Base-by-base conservation (phyloP, 2,329 filamentous ascomycete genomes). In the Pseudogymnoascus sp. region DNA sequence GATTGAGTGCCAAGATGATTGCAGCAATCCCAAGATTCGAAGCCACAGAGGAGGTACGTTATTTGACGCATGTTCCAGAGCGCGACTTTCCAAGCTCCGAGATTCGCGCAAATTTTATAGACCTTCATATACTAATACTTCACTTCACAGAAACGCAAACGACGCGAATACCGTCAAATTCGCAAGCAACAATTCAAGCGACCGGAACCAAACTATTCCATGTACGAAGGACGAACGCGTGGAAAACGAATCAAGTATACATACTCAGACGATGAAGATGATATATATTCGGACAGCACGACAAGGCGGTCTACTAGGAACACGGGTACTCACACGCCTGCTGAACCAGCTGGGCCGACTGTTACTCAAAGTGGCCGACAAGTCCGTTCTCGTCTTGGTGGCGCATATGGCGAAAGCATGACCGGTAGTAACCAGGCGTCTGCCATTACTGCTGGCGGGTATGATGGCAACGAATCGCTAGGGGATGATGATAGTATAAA, bases 211-310 rank as follows among this genome's bases (percentile, higher is more conserved):
- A 42, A 38, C 4, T 96, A 93, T 73, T 97, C 93, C 0, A 80
- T 96, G 64, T 99, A 99, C 74, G 95, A 99, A 78, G 95, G 95
- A 60, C 90, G 95, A 62, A 99, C 96, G 4, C 87, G 95, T 65
- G 95, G 95, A 64, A 97, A 99, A 80, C 89, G 93, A 66, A 89
- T 96, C 78, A 96, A 93, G 76, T 99, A 99, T 73, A 99, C 91
- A 0, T 99, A 90, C 73, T 96, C 92, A 0, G 93, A 97, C 62
- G 91, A 96, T 68, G 88, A 74, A n/a, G 71, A 88, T 36, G 85
- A 87, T 15, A 85, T 86, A 57, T 83, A 80, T 63, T 84, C 84
- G n/a, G 84, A 87, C 71, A 82, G 83, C 9, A 74, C 72, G 5
- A 75, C 77, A 74, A 74, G 93, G 79, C 84, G 87, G 6, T 91